Conservation (phyloP, 1,139 yeast genomes). For the Yamadazyma oceani region DNA sequence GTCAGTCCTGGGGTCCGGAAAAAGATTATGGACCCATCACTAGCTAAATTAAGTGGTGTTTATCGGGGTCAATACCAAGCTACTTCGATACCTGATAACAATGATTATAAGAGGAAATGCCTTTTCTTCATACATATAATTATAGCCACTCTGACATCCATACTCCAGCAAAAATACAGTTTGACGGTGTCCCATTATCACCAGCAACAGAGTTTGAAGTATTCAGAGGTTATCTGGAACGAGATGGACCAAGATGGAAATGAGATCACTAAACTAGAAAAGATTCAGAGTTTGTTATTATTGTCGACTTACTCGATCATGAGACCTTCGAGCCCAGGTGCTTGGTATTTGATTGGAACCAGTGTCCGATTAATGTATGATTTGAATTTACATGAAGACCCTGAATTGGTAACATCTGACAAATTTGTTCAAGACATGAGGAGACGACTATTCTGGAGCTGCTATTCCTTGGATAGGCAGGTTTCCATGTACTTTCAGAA, state of each 20-base stretch:
- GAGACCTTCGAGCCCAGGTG: conserved; percentile 80
- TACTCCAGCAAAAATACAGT: conserved; percentile 66
- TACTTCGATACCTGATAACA: not conserved
- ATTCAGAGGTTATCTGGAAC: conserved; percentile 53
- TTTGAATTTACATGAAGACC: conserved; percentile 72
- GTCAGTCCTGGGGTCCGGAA: conserved; percentile 36
- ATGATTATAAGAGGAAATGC: conserved; percentile 6
- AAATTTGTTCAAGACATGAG: conserved; percentile 64
- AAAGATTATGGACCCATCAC: conserved; percentile 2
- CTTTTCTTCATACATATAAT: conserved; percentile 68
- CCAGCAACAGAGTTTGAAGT: conserved; percentile 63
- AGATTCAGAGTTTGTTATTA: conserved; percentile 67
- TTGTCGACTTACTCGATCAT: conserved; percentile 66
- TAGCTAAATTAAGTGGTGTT: not conserved
- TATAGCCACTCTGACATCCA: conserved; percentile 77
- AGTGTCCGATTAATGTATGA: conserved; percentile 78
- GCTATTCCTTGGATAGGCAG: conserved; percentile 77
- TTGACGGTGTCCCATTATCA: conserved; percentile 64
- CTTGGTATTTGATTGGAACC: conserved; percentile 83
- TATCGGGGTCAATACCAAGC: not conserved
- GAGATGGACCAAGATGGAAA: conserved; percentile 2
- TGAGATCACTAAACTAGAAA: conserved; percentile 60
- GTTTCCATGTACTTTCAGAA: conserved; percentile 67
- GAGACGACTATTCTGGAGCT: conserved; percentile 82
- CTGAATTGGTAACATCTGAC: conserved; percentile 26